Conservation (phyloP, 2,329 filamentous ascomycete species). For the Fusarium musae region DNA sequence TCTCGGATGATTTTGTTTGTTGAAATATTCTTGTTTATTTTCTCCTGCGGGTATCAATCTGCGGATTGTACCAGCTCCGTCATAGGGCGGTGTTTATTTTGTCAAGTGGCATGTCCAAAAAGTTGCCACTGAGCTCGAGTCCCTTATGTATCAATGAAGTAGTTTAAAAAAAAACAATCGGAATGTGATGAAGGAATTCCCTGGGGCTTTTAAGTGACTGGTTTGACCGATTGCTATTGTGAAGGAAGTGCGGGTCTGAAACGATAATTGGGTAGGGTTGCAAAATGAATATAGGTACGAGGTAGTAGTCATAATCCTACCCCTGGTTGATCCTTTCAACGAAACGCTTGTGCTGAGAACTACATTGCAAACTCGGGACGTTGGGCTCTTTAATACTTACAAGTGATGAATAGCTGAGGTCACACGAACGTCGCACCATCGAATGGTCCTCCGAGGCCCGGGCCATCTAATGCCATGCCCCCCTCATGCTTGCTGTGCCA, state of each 20-base stretch:
- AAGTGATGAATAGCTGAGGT: background rate
- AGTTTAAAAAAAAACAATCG: constrained; percentile 19
- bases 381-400: constrained; percentile 16
- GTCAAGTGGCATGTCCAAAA: constrained; percentile 27
- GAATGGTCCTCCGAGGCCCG: constrained; percentile 3
- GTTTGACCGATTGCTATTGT: background rate
- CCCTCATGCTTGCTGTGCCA: constrained; percentile 11
- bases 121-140: constrained; percentile 28
- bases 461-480: constrained; percentile 9
- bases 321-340: background rate
- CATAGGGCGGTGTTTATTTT: constrained; percentile 28
- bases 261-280: constrained; percentile 24
- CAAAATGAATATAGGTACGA: constrained; percentile 14
- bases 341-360: background rate
- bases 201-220: background rate
- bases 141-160: constrained; percentile 40
- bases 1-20: constrained; percentile 17
- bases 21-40: background rate
- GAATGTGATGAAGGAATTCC: constrained; percentile 10
- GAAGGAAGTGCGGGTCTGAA: background rate
- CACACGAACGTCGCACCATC: constrained; percentile 28
- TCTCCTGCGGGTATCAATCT: constrained; percentile 12
- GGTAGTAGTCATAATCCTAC: background rate
- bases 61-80: constrained; percentile 10
- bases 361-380: background rate